Evolutionary conservation across 768 basidiomycete genomes (phyloP), one percentile per base, ranked within the genome.

Genomic region (Podaxis sp.): DNA sequence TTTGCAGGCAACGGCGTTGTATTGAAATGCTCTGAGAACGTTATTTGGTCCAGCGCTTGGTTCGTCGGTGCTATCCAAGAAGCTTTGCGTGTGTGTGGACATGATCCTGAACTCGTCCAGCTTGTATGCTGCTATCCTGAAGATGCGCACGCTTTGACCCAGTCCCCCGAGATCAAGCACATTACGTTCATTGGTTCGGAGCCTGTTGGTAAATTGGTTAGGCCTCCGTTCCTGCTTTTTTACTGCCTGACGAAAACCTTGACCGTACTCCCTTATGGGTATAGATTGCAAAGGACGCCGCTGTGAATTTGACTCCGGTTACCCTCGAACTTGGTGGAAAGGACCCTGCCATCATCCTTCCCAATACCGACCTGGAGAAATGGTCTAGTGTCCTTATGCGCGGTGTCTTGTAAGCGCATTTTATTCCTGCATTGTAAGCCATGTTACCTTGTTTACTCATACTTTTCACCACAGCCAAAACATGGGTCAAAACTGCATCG

Each of bases 401-500:
- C 54, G 96, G 93, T 43, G 85, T 93, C 59, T 98, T 92, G 94
- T 96, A 75, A 72, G 92, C 80, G n/a, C 15, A 36, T 49, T 59
- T 15, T 59, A 51, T 15, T 55, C 25, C 50, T 53, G 13, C 19
- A 9, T 17, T 46, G 15, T 46, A 6, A 43, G 5, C 22, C 19
- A 24, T 46, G 49, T 15, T 4, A 7, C 19, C 19, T 56, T 8
- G 41, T 15, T 51, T 7, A 62, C 38, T 58, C 37, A 8, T 38
- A 52, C 41, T 60, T 6, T 22, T 49, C 40, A 46, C 17, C 52
- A 27, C 69, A 95, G 94, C 80, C 94, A 95, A 79, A 93, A 94
- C 63, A 84, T 85, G 55, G 96, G 96, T 22, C 96, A 98, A 76
- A 98, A 98, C 69, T 99, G 96, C 73, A 96, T 99, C 68, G 96